Evolutionary conservation across 2,329 filamentous ascomycete genomes (phyloP), one percentile per base, ranked within the genome.

Genomic region (Ophiostoma himal-ulmi): DNA sequence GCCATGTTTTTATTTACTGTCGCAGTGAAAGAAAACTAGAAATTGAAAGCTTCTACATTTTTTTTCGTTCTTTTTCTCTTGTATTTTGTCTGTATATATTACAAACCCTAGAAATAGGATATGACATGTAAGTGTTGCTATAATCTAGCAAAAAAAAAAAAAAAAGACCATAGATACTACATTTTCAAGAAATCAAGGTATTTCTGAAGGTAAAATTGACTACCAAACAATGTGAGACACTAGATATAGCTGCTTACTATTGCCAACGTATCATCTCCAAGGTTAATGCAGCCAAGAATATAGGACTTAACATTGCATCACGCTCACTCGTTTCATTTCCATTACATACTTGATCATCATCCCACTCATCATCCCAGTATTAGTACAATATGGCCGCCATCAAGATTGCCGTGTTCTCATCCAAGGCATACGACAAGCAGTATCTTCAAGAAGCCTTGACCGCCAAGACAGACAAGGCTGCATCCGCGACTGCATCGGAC

Each of bases 401-500:
- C 41, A 68, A 68, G 30, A 41, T 68, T 30, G 66, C 66, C 66
- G 66, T 68, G 6, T 68, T 68, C 11, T 68, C 66, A 4, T 68
- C 39, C 7, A 67, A 71, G 41, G 65, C 71, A 0, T 52, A 65
- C 71, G 37, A 72, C 1, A 73, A 84, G 79, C 80, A 80, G 70
- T 84, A 82, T 71, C 85, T 84, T 69, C 80, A 82, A 71, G 80
- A 80, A 1, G 83, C 83, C 3, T 75, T 86, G 20, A 81, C 83
- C 71, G 80, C 66, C 65, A 67, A 67, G n/a, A 20, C 34, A 5
- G 41, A 68, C 41, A 11, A 36, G 2, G 41, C 66, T 17, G 26
- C 44, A n/a, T 5, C 13, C 8, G 13, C 26, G 3, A 30, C 60
- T 10, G 60, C 13, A 34, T 37, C 20, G 64, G 39, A 10, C 39